Conservation (phyloP, 2,329 filamentous ascomycete species). For the Ophiocordyceps camponoti-saundersi region DNA sequence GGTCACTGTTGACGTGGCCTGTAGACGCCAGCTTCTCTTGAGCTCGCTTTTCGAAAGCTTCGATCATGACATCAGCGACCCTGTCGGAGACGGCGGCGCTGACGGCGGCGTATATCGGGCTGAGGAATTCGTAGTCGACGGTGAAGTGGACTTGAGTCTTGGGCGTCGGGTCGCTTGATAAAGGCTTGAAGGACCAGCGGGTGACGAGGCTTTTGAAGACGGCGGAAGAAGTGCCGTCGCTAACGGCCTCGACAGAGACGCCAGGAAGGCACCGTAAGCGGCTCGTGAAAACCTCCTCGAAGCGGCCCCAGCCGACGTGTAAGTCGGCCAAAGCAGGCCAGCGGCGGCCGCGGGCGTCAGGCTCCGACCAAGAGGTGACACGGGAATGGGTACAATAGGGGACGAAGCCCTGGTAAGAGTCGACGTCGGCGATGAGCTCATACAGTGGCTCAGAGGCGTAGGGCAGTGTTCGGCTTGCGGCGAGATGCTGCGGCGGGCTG, state of each 20-base stretch:
- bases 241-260: slow-evolving; percentile 59
- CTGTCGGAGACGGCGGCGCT: slow-evolving; percentile 70
- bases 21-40: slow-evolving; percentile 4
- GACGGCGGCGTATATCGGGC: slow-evolving; percentile 71
- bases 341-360: slow-evolving; percentile 27
- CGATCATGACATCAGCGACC: slow-evolving; percentile 76
- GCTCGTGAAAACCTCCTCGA: slow-evolving; percentile 72
- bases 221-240: slow-evolving; percentile 34
- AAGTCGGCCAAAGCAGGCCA: slow-evolving; percentile 66
- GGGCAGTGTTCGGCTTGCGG: slow-evolving; percentile 58
- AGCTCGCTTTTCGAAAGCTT: slow-evolving; percentile 78
- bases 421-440: slow-evolving; percentile 73
- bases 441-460: slow-evolving; percentile 60
- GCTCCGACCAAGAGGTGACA: slow-evolving; percentile 57
- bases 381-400: slow-evolving; percentile 69
- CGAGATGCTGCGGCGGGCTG: slow-evolving; percentile 43
- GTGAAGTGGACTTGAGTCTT: slow-evolving; percentile 56
- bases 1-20: neutral
- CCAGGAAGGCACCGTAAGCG: slow-evolving; percentile 62
- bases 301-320: slow-evolving; percentile 67
- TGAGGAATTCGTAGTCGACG: slow-evolving; percentile 72
- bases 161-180: slow-evolving; percentile 10
- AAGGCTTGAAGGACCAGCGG: slow-evolving; percentile 45
- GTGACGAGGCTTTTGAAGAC: slow-evolving; percentile 55
- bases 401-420: slow-evolving; percentile 73